Evolutionary conservation across 306 rosid species (phyloP), one percentile per base, ranked within the genome.

Genomic region (Rosa lucieae): DNA sequence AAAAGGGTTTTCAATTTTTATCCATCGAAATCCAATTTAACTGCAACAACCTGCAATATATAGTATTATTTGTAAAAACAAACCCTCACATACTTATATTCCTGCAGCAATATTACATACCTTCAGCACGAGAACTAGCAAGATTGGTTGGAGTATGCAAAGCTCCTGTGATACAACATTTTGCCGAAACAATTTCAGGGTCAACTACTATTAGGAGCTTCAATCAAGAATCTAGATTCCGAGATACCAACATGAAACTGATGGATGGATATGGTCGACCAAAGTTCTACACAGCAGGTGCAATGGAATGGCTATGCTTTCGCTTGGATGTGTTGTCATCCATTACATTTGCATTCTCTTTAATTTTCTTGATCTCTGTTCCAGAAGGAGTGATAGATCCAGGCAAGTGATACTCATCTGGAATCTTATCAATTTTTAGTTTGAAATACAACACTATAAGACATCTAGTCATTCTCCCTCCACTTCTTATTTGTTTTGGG

Each of bases 121-220:
- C 94, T 71, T 82, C 96, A 44, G 93, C 96, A 0, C 79, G 94
- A 56, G 97, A 92, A 78, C 82, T 94, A 76, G 79, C 98, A 18
- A 88, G 97, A 44, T 82, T 92, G 78, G 86, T 88, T 74, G 98
- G 98, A 63, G 91, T 87, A 21, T 91, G 93, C 89, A 89, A 94
- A 89, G 96, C 98, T 78, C 97, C 94, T n/a, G 93, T 89, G 21
- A 89, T 94, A 63, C 97, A 92, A 63, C 94, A 90, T 73, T 94
- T 94, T 86, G 78, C 96, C 0, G 97, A 94, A 85, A 92, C 96
- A 2, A 88, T 94, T 58, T 92, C 92, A 10, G 98, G 97, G 65
- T 78, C 92, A 72, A 87, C 86, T 61, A 92, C 98, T 53, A 94
- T 92, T 48, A 88, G 98, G 79, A 78, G 96, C 84, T 92, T 92